phyloP scores from a whole-genome alignment of 1,284 basidiomycete species.

The Leccinum variabile region DNA sequence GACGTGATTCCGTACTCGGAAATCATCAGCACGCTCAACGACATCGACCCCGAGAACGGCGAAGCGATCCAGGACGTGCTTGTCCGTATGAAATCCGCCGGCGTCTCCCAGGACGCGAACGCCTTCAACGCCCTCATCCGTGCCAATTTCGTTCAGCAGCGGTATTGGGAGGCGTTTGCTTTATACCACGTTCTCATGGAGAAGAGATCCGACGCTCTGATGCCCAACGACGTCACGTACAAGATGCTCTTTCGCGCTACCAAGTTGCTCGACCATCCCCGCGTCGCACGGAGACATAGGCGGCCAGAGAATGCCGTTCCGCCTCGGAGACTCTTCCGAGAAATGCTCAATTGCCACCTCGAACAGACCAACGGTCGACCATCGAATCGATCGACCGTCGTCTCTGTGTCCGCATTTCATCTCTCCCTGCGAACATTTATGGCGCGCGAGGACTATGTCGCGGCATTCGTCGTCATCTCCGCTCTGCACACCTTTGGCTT shows the following conservation, averaged over 20 bases:
- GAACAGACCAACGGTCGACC: constrained; percentile 23
- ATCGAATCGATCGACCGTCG: constrained; percentile 26
- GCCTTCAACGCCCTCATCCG: constrained; percentile 51
- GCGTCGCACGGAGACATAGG: constrained; percentile 23
- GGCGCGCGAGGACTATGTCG: constrained; percentile 44
- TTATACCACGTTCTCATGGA: constrained; percentile 43
- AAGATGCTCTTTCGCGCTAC: constrained; percentile 45
- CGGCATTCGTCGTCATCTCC: constrained; percentile 42
- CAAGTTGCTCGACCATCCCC: constrained; percentile 28
- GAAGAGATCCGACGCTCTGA: constrained; percentile 26
- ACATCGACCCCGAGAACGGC: constrained; percentile 32
- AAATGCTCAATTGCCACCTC: constrained; percentile 43
- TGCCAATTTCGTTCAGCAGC: constrained; percentile 35
- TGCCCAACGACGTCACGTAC: constrained; percentile 48
- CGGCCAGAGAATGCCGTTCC: constrained; percentile 29
- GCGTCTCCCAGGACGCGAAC: constrained; percentile 38
- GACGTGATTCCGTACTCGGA: constrained; percentile 37
- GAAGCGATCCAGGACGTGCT: constrained; percentile 40
- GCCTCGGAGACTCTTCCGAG: constrained; percentile 47
- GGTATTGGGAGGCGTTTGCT: constrained; percentile 40
- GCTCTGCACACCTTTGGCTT: constrained; percentile 35
- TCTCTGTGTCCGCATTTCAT: constrained; percentile 41
- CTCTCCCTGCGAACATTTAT: constrained; percentile 47
- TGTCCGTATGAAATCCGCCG: constrained; percentile 39
- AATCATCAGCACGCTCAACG: constrained; percentile 40